Evolutionary conservation across 1,284 basidiomycete species (phyloP).

Genomic region (Ceratobasidium sp.): DNA sequence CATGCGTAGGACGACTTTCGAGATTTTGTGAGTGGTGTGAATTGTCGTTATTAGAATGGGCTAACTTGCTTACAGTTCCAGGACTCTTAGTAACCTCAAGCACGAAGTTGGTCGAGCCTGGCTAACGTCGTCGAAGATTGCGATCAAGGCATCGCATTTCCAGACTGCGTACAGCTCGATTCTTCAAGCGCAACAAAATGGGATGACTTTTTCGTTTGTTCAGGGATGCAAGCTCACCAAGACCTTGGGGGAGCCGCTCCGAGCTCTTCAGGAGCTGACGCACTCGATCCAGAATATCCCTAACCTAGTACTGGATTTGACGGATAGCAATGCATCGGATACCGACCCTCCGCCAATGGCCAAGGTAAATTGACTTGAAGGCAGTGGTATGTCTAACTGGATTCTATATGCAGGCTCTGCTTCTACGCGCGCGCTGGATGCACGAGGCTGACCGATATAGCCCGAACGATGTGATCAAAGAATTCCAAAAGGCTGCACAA

Average conservation of each 20-base stretch:
- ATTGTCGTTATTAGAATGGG: conserved; percentile 28
- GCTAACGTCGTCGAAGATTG: conserved; percentile 95
- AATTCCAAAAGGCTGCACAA: conserved; percentile 68
- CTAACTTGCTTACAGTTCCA: conserved; percentile 47
- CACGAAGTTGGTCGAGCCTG: conserved; percentile 86
- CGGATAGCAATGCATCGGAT: conserved; percentile 66
- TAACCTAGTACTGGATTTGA: conserved; percentile 69
- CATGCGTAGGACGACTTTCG: conserved; percentile 89
- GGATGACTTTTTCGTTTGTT: conserved; percentile 86
- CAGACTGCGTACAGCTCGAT: conserved; percentile 98
- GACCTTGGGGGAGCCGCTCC: conserved; percentile 84
- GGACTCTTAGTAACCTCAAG: conserved; percentile 57
- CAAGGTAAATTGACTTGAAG: conserved; percentile 69
- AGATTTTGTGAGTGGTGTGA: conserved; percentile 70
- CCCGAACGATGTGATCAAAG: conserved; percentile 72
- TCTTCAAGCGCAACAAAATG: conserved; percentile 87
- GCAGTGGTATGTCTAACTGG: neutral
- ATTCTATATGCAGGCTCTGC: conserved; percentile 72
- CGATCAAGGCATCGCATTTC: conserved; percentile 93
- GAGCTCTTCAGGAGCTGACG: conserved; percentile 92
- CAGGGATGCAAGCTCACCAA: conserved; percentile 92
- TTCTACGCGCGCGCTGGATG: conserved; percentile 95
- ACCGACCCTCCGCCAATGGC: conserved; percentile 65
- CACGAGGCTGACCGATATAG: conserved; percentile 89
- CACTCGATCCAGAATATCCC: conserved; percentile 66